Conservation (phyloP, 1,284 basidiomycete genomes). For the Agaricales sp. region DNA sequence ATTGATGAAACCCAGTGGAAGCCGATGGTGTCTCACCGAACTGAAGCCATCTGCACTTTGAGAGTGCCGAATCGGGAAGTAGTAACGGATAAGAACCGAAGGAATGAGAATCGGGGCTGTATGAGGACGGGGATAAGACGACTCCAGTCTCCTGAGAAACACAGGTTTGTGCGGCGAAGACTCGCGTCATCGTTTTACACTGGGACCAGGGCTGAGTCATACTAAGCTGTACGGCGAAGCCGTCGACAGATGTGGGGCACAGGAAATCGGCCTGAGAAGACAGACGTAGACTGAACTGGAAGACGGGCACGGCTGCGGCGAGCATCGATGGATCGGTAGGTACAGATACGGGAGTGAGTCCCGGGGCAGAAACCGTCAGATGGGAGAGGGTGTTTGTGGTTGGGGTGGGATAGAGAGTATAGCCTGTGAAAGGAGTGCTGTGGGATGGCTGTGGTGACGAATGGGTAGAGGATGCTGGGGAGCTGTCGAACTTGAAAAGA, state of each 20-base stretch:
- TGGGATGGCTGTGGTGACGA: conserved; percentile 23
- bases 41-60: conserved; percentile 52
- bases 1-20: not conserved
- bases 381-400: not conserved
- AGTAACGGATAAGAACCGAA: not conserved
- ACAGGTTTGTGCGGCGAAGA: conserved; percentile 38
- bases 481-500: conserved; percentile 3
- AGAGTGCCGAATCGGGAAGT: conserved; percentile 52
- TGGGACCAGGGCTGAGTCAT: conserved; percentile 40
- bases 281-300: conserved; percentile 42
- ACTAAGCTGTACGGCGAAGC: conserved; percentile 48
- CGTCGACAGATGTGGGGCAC: conserved; percentile 41
- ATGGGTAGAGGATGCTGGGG: conserved; percentile 20
- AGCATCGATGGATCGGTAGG: not conserved
- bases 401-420: not conserved
- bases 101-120: conserved; percentile 31
- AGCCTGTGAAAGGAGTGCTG: conserved; percentile 15
- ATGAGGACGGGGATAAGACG: conserved; percentile 35
- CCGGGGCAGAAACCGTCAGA: not conserved
- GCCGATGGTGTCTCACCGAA: conserved; percentile 18
- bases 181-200: conserved; percentile 43
- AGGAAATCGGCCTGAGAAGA: conserved; percentile 36
- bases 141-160: conserved; percentile 38
- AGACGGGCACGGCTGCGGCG: conserved; percentile 1
- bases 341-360: not conserved